Percentiles rank a stretch among this genome's conserved stretches.
These are phyloP conservation scores for Vavraia culicis DNA, from an alignment of 371 early-diverging fungal species.

Conservation along the genomic window DNA sequence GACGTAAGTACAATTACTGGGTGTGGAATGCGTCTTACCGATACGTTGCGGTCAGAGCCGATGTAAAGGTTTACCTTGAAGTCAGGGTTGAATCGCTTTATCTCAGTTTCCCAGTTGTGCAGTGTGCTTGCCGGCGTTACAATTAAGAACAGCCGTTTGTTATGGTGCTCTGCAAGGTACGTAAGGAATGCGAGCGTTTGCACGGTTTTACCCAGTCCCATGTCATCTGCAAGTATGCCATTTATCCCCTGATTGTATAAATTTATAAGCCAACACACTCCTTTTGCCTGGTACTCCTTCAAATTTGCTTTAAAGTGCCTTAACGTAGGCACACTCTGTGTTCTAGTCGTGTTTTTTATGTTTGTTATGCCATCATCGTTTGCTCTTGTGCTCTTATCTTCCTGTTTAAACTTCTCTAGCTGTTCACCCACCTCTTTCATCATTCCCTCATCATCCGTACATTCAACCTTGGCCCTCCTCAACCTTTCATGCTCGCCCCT, in stretches of 20 bases:
- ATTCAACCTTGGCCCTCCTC: slow-evolving; percentile 47
- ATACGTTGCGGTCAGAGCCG: slow-evolving; percentile 65
- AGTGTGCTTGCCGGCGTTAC: slow-evolving; percentile 78
- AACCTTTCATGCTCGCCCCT: slow-evolving; percentile 23
- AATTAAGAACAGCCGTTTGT: slow-evolving; percentile 76
- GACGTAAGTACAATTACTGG: slow-evolving; percentile 68
- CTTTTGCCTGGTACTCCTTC: slow-evolving; percentile 63
- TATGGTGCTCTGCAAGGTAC: slow-evolving; percentile 49
- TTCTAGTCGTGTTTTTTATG: slow-evolving; percentile 12
- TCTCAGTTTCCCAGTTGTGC: slow-evolving; percentile 87
- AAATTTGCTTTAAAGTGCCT: slow-evolving; percentile 23
- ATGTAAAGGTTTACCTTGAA: slow-evolving; percentile 68
- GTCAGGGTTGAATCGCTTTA: slow-evolving; percentile 61
- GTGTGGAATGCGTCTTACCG: slow-evolving; percentile 62
- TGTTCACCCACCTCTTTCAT: not conserved
- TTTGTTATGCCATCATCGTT: slow-evolving; percentile 39
- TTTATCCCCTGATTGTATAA: slow-evolving; percentile 84
- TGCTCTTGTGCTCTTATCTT: slow-evolving; percentile 7
- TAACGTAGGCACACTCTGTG: slow-evolving; percentile 19
- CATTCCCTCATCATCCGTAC: slow-evolving; percentile 2
- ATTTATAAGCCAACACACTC: slow-evolving; percentile 86
- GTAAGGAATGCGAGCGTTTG: slow-evolving; percentile 67
- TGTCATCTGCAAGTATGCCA: slow-evolving; percentile 83
- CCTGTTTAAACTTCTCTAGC: not conserved
- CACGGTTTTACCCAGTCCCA: slow-evolving; percentile 85